phyloP scores from a whole-genome alignment of 208 protist species.

The Leishmania turanica region DNA sequence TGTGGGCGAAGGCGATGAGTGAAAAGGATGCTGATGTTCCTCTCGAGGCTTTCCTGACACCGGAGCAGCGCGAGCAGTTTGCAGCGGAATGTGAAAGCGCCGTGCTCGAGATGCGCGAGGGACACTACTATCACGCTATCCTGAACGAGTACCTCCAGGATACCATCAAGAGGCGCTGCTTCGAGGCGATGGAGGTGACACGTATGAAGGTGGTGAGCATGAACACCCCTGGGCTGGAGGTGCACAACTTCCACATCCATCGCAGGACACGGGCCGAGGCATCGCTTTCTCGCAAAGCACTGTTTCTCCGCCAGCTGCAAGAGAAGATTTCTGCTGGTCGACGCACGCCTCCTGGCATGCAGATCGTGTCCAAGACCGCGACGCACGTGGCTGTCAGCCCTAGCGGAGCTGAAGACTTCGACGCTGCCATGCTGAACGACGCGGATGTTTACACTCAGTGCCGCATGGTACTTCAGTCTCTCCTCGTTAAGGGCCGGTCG shows the following conservation, averaged over 20 bases:
- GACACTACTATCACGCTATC: conserved; percentile 71
- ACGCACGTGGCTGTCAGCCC: neutral
- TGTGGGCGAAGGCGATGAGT: conserved; percentile 48
- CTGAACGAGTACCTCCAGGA: conserved; percentile 82
- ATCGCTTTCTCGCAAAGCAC: conserved; percentile 68
- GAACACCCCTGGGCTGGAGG: conserved; percentile 37
- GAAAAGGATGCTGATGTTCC: conserved; percentile 50
- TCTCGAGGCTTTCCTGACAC: conserved; percentile 70
- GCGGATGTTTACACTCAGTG: conserved; percentile 69
- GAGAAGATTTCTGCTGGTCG: conserved; percentile 21
- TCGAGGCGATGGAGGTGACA: conserved; percentile 81
- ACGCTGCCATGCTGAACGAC: conserved; percentile 44
- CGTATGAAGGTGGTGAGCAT: conserved; percentile 69
- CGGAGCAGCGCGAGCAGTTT: conserved; percentile 61
- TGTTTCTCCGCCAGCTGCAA: conserved; percentile 79
- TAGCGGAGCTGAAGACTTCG: conserved; percentile 8
- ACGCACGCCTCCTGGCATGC: conserved; percentile 9
- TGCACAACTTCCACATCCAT: conserved; percentile 86
- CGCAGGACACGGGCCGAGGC: conserved; percentile 35
- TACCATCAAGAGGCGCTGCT: conserved; percentile 68
- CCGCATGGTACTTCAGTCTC: conserved; percentile 68
- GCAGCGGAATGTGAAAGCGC: conserved; percentile 53
- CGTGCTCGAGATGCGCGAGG: conserved; percentile 61
- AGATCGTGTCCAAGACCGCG: neutral
- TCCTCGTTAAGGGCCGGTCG: conserved; percentile 56